A percentile compares a stretch with the other conserved stretches of the same genome.
phyloP scores from a whole-genome alignment of 148 eudicot species.

The Chenopodium berlandieri region DNA sequence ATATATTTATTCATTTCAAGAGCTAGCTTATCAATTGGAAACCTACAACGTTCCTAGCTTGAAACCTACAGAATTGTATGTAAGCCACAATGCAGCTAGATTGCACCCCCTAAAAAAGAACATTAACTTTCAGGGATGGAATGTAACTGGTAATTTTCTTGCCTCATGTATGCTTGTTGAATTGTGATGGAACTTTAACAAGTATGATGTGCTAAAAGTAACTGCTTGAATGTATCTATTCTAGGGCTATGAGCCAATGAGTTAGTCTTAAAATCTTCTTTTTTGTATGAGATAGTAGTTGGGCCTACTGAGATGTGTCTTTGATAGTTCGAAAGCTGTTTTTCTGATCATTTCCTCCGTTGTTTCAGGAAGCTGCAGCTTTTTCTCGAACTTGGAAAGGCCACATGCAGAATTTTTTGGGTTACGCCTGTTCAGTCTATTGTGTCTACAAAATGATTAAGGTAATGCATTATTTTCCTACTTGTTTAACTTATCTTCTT shows the following conservation, averaged over 20 bases:
- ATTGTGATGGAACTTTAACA: background rate
- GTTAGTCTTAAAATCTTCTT: too few species aligned
- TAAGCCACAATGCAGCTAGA: background rate
- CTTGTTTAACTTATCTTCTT: background rate
- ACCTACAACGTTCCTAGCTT: background rate
- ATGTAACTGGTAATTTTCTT: background rate
- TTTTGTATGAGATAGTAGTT: background rate
- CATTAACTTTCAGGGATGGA: background rate
- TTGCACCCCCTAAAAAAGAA: background rate
- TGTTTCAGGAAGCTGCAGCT: conserved; percentile 90
- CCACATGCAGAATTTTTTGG: conserved; percentile 93
- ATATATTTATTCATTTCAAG: background rate
- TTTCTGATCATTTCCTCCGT: conserved; percentile 16
- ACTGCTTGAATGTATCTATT: background rate
- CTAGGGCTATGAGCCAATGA: background rate
- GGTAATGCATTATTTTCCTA: conserved; percentile 34
- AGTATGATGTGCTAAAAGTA: conserved; percentile 2
- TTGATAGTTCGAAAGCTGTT: conserved; percentile 7
- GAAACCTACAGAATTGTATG: background rate
- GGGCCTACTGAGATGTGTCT: background rate
- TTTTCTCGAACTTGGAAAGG: conserved; percentile 99
- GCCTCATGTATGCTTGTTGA: background rate
- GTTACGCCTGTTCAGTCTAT: conserved; percentile 91
- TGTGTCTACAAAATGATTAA: conserved; percentile 98
- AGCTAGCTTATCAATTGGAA: background rate